Base-by-base conservation (phyloP, 2,329 filamentous ascomycete species). In the Huntiella abstrusa region DNA sequence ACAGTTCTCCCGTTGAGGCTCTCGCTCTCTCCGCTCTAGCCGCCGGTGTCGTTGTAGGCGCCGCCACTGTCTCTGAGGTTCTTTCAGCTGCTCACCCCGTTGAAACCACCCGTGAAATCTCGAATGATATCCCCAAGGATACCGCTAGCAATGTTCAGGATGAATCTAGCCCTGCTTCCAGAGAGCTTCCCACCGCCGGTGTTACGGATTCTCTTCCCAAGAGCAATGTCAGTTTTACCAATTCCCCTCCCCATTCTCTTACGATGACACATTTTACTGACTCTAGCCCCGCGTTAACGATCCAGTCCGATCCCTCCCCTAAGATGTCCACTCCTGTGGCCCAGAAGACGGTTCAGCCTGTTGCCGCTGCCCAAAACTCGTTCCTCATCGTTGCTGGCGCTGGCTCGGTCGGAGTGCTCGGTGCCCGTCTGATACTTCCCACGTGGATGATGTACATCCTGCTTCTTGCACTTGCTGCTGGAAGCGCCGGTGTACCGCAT, bases 321-420 rank as follows among this genome's bases (percentile, higher is more conserved):
- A 16, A 16, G 37, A 40, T 17, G 22, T 40, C 22, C 37, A 12
- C 37, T 7, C 40, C 46, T 35, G 5, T 36, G 33, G 22, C 34
- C 22, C 34, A 33, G 34, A 49, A 33, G 40, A 35, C 36, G 32
- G 36, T 28, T 49, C 48, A 46, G 47, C 46, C 48, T 45, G 36
- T 43, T 42, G 16, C 35, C 39, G 43, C 35, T 33, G 12, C 41
- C 13, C 33, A 36, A 19, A 15, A 47, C 19, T 5, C 32, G 5
- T n/a, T 45, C 17, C 5, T 43, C 3, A 11, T 10, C 11, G 33
- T 47, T 13, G 43, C 40, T 32, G 41, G 22, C 17, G 15, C 4
- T 41, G 41, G 32, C 17, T 35, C 44, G 12, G 36, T 35, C 6
- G 44, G 32, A 3, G 39, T 37, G 15, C 22, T 47, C 6, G 45